A percentile compares a stretch with the other conserved stretches of the same genome.
Evolutionary conservation across 2,329 filamentous ascomycete genomes (phyloP).

Genomic region (Scedosporium dehoogii): DNA sequence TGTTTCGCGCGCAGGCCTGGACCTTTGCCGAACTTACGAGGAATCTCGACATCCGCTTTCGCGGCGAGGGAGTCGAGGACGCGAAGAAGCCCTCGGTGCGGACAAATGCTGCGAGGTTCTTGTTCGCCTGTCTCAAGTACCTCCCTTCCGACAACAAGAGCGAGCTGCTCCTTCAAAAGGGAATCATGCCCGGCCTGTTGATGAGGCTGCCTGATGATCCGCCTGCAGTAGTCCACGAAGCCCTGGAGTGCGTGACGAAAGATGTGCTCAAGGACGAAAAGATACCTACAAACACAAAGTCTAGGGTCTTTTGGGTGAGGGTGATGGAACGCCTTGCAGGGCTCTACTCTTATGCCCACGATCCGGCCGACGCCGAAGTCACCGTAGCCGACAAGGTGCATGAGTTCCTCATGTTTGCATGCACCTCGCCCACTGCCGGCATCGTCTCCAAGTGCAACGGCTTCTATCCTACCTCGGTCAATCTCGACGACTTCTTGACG

Average conservation of each 20-base stretch:
- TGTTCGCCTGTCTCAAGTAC: constrained; percentile 70
- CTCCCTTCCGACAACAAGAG: constrained; percentile 68
- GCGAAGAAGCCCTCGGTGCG: constrained; percentile 65
- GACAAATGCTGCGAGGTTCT: constrained; percentile 71
- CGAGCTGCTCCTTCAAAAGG: constrained; percentile 70
- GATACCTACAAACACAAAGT: constrained; percentile 65
- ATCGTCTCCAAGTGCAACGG: constrained; percentile 67
- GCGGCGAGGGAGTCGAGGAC: constrained; percentile 50
- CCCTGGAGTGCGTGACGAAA: constrained; percentile 59
- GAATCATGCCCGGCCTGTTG: constrained; percentile 74
- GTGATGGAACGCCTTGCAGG: constrained; percentile 63
- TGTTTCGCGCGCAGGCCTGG: constrained; percentile 69
- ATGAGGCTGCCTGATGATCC: constrained; percentile 71
- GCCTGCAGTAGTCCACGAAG: constrained; percentile 62
- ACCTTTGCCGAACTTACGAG: constrained; percentile 73
- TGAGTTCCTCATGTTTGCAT: constrained; percentile 63
- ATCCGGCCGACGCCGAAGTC: constrained; percentile 27
- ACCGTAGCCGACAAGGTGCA: constrained; percentile 62
- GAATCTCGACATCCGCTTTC: constrained; percentile 63
- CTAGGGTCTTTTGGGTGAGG: constrained; percentile 63
- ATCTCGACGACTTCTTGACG: constrained; percentile 32
- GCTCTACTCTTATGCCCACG: constrained; percentile 55
- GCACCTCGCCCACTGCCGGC: constrained; percentile 63
- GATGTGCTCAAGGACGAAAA: constrained; percentile 66
- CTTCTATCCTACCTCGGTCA: constrained; percentile 71